phyloP scores from a whole-genome alignment of 2,329 filamentous ascomycete species.

The Alternaria infectoria region DNA sequence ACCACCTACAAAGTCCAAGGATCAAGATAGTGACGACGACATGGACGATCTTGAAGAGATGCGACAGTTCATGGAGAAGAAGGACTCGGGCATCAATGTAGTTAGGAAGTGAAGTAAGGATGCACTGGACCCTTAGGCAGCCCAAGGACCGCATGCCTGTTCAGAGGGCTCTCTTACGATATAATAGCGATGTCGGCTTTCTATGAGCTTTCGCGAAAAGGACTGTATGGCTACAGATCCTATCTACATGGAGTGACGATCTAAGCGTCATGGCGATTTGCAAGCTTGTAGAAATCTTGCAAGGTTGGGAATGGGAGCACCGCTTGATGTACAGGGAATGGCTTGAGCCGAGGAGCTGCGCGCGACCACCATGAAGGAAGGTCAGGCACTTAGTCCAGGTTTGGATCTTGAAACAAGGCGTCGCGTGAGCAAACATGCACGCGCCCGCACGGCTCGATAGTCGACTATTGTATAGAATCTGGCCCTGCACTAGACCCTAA shows the following conservation, averaged over 20 bases:
- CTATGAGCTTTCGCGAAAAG: background rate
- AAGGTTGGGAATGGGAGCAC: background rate
- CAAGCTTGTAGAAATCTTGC: background rate
- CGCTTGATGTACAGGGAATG: background rate
- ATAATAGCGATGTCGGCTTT: background rate
- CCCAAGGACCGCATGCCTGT: background rate
- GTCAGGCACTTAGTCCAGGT: slow-evolving; percentile 1
- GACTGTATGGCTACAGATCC: background rate
- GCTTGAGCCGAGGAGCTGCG: background rate
- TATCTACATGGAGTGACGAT: background rate
- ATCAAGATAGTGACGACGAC: slow-evolving; percentile 37
- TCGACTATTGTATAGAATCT: background rate
- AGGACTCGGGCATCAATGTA: slow-evolving; percentile 73
- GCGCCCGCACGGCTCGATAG: slow-evolving; percentile 9
- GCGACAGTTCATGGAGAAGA: slow-evolving; percentile 45
- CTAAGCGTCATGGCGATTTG: background rate
- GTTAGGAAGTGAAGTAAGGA: slow-evolving; percentile 59
- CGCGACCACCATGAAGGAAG: background rate
- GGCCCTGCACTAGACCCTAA: slow-evolving; percentile 7
- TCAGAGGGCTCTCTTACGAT: background rate
- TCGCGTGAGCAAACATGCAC: slow-evolving; percentile 19
- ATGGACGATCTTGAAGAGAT: slow-evolving; percentile 50
- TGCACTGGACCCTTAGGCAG: background rate
- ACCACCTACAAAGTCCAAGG: slow-evolving; percentile 8
- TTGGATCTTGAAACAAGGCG: slow-evolving; percentile 12